Conservation (phyloP, 345 rosid genomes). For the Aethionema arabicum region DNA sequence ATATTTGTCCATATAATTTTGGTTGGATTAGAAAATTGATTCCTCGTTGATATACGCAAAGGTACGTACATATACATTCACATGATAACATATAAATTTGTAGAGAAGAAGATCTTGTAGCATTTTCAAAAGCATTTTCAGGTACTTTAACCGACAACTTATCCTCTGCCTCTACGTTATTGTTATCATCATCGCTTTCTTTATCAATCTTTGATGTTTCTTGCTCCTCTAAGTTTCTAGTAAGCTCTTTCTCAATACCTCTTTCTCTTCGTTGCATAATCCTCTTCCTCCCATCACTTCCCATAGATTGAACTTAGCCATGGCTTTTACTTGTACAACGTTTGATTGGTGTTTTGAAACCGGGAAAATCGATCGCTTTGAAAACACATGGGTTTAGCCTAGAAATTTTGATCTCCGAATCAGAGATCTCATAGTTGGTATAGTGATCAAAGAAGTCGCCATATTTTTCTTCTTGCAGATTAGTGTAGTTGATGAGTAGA, state of each 20-base stretch:
- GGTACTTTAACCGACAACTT: constrained; percentile 36
- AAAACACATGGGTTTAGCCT: constrained; percentile 36
- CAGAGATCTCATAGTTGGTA: constrained; percentile 45
- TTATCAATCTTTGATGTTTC: constrained; percentile 19
- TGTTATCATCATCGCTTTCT: constrained; percentile 20
- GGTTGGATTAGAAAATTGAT: not conserved
- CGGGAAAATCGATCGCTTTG: constrained; percentile 37
- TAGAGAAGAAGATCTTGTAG: not conserved
- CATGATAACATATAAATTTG: not conserved
- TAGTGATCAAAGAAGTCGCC: constrained; percentile 59
- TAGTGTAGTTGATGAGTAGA: constrained; percentile 5
- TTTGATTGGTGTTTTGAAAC: constrained; percentile 34
- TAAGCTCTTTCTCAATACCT: constrained; percentile 67
- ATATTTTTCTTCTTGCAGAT: constrained; percentile 23
- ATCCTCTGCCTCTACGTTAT: not conserved
- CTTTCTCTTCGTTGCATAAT: constrained; percentile 72
- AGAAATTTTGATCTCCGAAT: constrained; percentile 44
- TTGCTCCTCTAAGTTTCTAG: constrained; percentile 40
- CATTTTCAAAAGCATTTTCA: constrained; percentile 69
- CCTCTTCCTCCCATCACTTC: constrained; percentile 90
- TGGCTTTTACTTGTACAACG: constrained; percentile 26
- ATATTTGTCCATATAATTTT: not conserved
- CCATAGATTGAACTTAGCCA: constrained; percentile 61
- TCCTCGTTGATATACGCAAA: constrained; percentile 14
- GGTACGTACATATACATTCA: constrained; percentile 33